Conservation (phyloP, 441 rosid species). For the Omphalea diandra region DNA sequence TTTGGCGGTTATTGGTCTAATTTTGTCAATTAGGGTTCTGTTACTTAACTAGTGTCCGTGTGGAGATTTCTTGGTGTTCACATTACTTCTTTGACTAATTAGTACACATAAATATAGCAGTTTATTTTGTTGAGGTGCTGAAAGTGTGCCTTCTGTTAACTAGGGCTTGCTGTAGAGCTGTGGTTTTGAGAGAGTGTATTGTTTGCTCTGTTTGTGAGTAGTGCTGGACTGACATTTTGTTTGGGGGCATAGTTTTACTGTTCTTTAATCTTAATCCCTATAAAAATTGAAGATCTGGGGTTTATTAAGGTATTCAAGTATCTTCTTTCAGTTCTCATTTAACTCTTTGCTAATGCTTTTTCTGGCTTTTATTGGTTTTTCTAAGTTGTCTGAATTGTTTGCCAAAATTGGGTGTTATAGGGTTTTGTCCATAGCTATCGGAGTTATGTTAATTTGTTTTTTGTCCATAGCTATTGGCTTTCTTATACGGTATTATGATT, state of each 20-base stretch:
- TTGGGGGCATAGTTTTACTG: background rate
- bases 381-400: background rate
- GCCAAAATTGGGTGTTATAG: background rate
- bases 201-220: background rate
- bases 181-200: background rate
- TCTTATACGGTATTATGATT: background rate
- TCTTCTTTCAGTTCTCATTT: background rate
- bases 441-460: background rate
- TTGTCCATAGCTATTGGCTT: background rate
- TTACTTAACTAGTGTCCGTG: background rate
- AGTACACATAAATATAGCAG: background rate
- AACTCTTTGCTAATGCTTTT: background rate
- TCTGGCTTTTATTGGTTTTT: background rate
- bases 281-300: background rate
- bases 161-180: background rate
- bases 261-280: background rate
- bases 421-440: background rate
- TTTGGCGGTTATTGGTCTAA: background rate
- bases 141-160: background rate
- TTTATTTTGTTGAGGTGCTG: background rate
- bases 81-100: background rate
- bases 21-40: slow-evolving; percentile 7
- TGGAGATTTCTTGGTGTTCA: background rate
- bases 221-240: background rate
- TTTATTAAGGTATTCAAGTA: background rate